Percentiles rank a stretch among this genome's conserved stretches.
These are phyloP conservation scores for Sporothrix phasma DNA, from an alignment of 2,329 filamentous ascomycete species.

Conservation along the genomic window DNA sequence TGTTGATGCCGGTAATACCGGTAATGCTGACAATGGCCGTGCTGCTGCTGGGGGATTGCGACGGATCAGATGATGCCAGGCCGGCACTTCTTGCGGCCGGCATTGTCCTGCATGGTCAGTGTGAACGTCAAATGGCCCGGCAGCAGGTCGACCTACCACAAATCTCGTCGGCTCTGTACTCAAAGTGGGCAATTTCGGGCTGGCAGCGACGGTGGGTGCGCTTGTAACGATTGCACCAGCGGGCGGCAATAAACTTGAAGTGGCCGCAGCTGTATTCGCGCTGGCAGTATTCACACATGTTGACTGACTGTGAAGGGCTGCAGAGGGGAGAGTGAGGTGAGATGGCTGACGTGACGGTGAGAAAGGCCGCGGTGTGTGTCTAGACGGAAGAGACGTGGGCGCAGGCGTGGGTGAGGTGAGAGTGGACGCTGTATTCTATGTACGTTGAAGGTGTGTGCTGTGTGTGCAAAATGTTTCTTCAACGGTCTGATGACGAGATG, in stretches of 20 bases:
- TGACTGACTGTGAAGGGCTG: constrained; percentile 11
- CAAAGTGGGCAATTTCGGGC: constrained; percentile 28
- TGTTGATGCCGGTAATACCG: constrained; percentile 14
- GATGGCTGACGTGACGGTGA: not conserved
- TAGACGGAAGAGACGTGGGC: not conserved
- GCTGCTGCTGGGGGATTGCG: constrained; percentile 23
- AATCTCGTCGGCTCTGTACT: constrained; percentile 20
- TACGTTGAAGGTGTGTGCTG: no score
- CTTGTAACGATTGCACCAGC: constrained; percentile 27
- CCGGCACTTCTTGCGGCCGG: constrained; percentile 28
- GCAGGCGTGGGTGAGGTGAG: not conserved
- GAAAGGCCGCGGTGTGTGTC: not conserved
- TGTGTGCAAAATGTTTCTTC: not conserved
- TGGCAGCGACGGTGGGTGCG: constrained; percentile 27
- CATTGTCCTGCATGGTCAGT: constrained; percentile 26
- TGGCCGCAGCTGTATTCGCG: constrained; percentile 29
- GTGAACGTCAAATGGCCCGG: not conserved
- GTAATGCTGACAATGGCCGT: constrained; percentile 13
- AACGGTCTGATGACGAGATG: not conserved
- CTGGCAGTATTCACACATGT: constrained; percentile 43
- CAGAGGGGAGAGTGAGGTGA: not conserved
- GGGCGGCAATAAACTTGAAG: constrained; percentile 29
- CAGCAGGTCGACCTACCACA: not conserved
- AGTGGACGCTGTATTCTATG: no score
- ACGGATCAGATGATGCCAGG: constrained; percentile 31